Base-by-base conservation (phyloP, 176 grass and related monocot species). In the Ampelocalamus luodianensis region DNA sequence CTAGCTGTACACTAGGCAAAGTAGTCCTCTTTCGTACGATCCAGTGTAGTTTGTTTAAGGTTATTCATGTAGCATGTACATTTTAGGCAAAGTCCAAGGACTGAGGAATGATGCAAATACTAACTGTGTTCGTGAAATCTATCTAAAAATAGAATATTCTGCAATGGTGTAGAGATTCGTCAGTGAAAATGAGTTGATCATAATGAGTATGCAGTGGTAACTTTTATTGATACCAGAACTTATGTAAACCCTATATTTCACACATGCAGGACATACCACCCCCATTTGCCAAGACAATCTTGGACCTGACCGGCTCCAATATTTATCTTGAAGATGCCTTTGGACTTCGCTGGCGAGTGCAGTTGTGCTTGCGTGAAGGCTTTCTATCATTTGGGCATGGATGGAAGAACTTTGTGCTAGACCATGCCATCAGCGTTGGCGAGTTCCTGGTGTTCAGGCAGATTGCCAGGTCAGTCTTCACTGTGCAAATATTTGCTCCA, bases 371-470 rank as follows among this genome's bases (percentile, higher is more conserved):
- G 68, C 58, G 50, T 12, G 54, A 68, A 36, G 89, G 58, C 6
- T 55, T 69, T 0, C 26, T 95, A 58, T 89, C 86, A 0, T 90
- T 95, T 13, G 88, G 86, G 16, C 67, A 86, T 34, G 93, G 90
- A 10, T 95, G 93, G 93, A 68, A 64, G 36, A 90, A 89, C 36
- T 95, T 95, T 20, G 88, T 89, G 58, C 69, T 84, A 27, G 90
- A 95, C 38, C 90, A 95, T 22, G 72, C 65, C 58, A 67, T 95
- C 81, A 76, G 80, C 59, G 65, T 71, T 0, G 90, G 93, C 46
- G 88, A 95, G 85, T 90, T 95, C 79, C 23, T 91, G 26, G 88
- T 95, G 45, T 93, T 92, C 83, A 88, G 86, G 74, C 84, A 88
- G 82, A 79, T 90, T 20, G 51, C 67, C 66, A 77, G 83, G 88